Evolutionary conservation across 2,329 filamentous ascomycete species (phyloP), one percentile per base, ranked within the genome.

Genomic region (Cordyceps cicadae): DNA sequence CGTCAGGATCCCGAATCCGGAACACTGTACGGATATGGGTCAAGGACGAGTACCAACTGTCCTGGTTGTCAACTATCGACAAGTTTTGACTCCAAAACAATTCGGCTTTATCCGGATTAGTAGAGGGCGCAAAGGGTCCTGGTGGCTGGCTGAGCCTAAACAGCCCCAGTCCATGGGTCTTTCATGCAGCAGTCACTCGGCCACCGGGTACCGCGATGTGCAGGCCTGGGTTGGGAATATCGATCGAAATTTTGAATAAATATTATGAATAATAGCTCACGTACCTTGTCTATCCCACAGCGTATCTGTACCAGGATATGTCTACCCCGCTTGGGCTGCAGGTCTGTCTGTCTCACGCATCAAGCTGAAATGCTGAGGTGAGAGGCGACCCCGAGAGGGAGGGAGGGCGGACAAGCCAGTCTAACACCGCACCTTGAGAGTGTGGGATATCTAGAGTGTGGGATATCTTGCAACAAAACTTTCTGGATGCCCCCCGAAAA

Each of bases 251-350:
- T 5, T 48, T 37, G n/a, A 45, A 46, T 11, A 49, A 41, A 11
- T 26, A 39, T 26, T 12, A 59, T 19, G 26, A 46, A 7, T 37
- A 15, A 17, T n/a, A 43, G 39, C 17, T 17, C 39, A 21, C n/a
- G 3, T 41, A 2, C 24, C 21, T 45, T 5, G 7, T 7, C 26
- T 6, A 29, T 29, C 26, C 26, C 5, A 17, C 6, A 15, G 39
- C 1, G 57, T 59, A 59, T 50, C 8, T 6, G 39, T 59, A 54
- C 57, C 8, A 8, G 37, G 6, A 4, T 46, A 3, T 6, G 6
- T 51, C 12, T 52, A 41, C 57, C 57, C 57, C 57, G 57, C 57
- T 54, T 14, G 39, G 48, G 39, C 39, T 52, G 41, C 15, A 21
- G 19, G 24, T 8, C 17, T 59, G 24, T 8, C 17, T 59, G 56